Evolutionary conservation across 1,139 yeast species (phyloP).

Genomic region (Saccharomycopsis crataegensis): DNA sequence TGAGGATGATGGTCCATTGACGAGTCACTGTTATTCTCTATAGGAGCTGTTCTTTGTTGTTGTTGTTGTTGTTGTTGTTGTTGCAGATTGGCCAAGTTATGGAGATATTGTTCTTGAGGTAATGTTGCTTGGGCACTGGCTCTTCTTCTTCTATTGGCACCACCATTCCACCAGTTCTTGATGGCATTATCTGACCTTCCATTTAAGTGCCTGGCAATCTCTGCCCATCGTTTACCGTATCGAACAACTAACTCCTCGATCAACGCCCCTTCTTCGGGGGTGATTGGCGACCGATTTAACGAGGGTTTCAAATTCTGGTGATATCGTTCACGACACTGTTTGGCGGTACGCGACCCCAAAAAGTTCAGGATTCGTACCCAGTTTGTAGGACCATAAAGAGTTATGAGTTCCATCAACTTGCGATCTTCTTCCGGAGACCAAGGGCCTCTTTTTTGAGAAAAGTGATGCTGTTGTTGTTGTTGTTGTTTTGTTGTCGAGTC

Average conservation of each 20-base stretch:
- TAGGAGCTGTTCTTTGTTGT: neutral
- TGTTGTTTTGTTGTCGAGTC: too few relatives aligned
- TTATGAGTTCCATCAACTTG: slow-evolving; percentile 60
- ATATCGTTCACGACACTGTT: slow-evolving; percentile 87
- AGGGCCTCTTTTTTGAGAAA: slow-evolving; percentile 55
- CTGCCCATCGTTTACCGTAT: slow-evolving; percentile 93
- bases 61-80: slow-evolving; percentile 13
- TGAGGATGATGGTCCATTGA: neutral
- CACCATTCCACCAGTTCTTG: slow-evolving; percentile 97
- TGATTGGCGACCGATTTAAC: slow-evolving; percentile 73
- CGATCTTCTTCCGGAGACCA: slow-evolving; percentile 88
- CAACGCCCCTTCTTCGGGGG: slow-evolving; percentile 74
- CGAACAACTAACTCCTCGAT: slow-evolving; percentile 74
- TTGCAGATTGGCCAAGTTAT: slow-evolving; percentile 13
- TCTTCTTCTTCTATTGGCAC: slow-evolving; percentile 70
- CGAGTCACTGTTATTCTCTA: neutral
- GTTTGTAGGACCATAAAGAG: slow-evolving; percentile 73
- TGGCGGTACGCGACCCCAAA: slow-evolving; percentile 75
- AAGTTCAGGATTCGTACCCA: slow-evolving; percentile 83
- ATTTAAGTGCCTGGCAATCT: slow-evolving; percentile 78
- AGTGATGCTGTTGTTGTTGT: neutral
- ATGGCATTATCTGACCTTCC: slow-evolving; percentile 89
- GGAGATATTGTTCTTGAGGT: slow-evolving; percentile 18
- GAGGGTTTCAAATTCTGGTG: slow-evolving; percentile 88
- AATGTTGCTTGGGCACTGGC: slow-evolving; percentile 30